Base-by-base conservation (phyloP, 768 basidiomycete species). In the Crucibulum laeve region DNA sequence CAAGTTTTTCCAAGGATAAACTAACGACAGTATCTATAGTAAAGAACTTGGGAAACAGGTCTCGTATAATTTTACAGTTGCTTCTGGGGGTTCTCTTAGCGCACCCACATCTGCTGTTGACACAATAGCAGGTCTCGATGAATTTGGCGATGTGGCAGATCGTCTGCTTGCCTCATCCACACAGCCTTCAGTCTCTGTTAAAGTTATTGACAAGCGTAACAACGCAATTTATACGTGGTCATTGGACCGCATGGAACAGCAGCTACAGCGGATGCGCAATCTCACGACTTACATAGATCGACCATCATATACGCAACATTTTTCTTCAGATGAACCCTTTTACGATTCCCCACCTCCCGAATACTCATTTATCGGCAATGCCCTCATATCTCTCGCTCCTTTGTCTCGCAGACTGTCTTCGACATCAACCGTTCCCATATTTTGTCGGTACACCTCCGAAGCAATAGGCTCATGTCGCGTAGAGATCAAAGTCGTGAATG, bases 401-500 rank as follows among this genome's bases (percentile, higher is more conserved):
- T 73, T 98, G 36, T 82, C 80, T 10, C 82, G 90, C 32, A 74
- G 81, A 43, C 67, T 90, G 26, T 85, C 89, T 2, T 87, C 83
- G 1, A 73, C 77, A 2, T 82, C 80, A n/a, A 78, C 74, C 0
- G 79, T 89, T 13, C 92, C 93, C 1, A 92, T 99, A 56, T 91
- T 91, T 61, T 95, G 91, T 58, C 82, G 88, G 24, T 95, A 94
- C 57, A 96, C 93, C 1, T 78, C 91, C 37, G 95, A 97, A 59
- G 94, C 94, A 1, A 92, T 97, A 51, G 96, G 95, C 1, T 91
- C 91, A 21, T 97, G 94, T 66, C 81, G 91, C 18, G 73, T 96
- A 42, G 82, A 86, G 51, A 74, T 96, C 63, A 89, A 83, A 64
- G 76, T 91, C 34, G 76, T 87, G 51, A 90, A 82, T 49, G 77